Evolutionary conservation across 1,284 basidiomycete species (phyloP), one percentile per base, ranked within the genome.

Genomic region (Cutaneotrichosporon sp.): DNA sequence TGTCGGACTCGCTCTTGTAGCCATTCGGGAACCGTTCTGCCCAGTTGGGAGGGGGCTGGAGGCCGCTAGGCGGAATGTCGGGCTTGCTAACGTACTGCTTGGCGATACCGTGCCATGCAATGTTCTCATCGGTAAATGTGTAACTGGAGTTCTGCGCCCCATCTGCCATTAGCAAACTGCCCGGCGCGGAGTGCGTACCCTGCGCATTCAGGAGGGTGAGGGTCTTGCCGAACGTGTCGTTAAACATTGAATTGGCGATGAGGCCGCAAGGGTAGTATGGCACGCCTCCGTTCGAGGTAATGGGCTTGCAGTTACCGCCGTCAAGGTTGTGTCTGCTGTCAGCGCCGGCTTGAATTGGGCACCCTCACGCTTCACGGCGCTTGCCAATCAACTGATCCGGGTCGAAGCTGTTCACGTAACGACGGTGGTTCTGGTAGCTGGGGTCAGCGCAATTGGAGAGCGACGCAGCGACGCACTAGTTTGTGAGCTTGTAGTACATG

Each of bases 191-290:
- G 17, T 5, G 61, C 67, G 39, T 41, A 70, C 71, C 69, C 9
- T 70, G 43, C 16, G 82, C 78, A 64, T 83, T 84, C 17, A 81
- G 66, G 22, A 86, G 74, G 8, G 79, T 75, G 14, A 90, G 84
- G 42, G 26, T 24, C 8, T 79, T 79, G 19, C 81, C 79, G 72
- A 86, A 89, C 2, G 92, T 90, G 70, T 97, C 90, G 68, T 99
- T 99, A 79, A 97, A 99, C 8, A 92, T 54, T n/a, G 90, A 94
- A 76, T 99, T 99, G 44, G 96, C 96, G 61, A 99, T 96, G 59
- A 98, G 79, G 31, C 96, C 96, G 64, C 96, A 99, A 0, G 96
- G 96, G 70, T 93, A 99, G 67, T 90, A 82, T 6, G 82, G 77
- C 67, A 81, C 83, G 57, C 68, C 74, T 20, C 77, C 75, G 3